Evolutionary conservation across 495 filamentous ascomycete species (phyloP).

Genomic region (Neurospora sp.): DNA sequence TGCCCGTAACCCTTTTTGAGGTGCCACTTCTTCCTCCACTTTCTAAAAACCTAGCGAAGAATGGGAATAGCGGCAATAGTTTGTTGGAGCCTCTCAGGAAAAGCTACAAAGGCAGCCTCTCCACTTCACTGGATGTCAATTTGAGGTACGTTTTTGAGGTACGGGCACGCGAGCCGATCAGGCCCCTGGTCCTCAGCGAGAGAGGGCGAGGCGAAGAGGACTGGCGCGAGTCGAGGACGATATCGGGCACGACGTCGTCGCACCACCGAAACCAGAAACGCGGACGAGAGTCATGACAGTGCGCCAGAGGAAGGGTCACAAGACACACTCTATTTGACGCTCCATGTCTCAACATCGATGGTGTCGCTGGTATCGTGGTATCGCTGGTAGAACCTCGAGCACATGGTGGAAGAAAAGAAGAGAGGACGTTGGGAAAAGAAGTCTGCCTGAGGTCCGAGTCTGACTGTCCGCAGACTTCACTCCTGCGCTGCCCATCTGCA

Average conservation of each 20-base stretch:
- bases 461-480: background rate
- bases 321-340: background rate
- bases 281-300: background rate
- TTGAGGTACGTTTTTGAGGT: no score
- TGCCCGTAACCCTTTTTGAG: no score
- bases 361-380: background rate
- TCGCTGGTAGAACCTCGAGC: background rate
- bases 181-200: no score
- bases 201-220: background rate
- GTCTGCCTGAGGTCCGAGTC: background rate
- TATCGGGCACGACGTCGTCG: background rate
- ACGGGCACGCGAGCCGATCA: no score
- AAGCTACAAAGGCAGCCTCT: no score
- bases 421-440: background rate
- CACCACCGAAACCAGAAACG: background rate
- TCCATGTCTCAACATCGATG: background rate
- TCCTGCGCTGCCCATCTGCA: no score
- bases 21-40: no score
- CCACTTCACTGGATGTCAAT: no score
- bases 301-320: background rate
- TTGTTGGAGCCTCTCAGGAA: no score
- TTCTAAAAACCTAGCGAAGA: no score
- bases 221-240: background rate
- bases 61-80: no score
- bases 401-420: background rate